Evolutionary conservation across 139 green algal genomes (phyloP).

Genomic region (Mychonastes homosphaera): DNA sequence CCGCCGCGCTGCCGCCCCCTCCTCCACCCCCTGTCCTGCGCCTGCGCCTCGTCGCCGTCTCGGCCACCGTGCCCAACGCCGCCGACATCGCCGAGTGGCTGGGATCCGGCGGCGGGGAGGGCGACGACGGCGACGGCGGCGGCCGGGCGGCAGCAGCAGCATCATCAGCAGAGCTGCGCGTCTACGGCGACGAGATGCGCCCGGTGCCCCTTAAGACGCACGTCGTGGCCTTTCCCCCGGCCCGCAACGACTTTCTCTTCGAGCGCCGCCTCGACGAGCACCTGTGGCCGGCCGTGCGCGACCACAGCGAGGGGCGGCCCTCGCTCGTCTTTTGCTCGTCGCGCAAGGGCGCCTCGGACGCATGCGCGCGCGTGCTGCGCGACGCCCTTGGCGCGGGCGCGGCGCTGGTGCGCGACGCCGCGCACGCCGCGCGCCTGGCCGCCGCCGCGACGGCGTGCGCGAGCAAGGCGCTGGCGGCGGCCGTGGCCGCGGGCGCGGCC

Average conservation of each 20-base stretch:
- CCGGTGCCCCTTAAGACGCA: slow-evolving; percentile 70
- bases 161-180: too few relatives aligned
- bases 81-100: slow-evolving; percentile 47
- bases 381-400: slow-evolving; percentile 12
- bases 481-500: slow-evolving; percentile 44
- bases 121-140: too few relatives aligned
- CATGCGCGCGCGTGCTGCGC: slow-evolving; percentile 45
- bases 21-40: too few relatives aligned
- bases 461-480: slow-evolving; percentile 34
- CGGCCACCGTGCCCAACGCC: slow-evolving; percentile 75
- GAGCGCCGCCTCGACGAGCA: slow-evolving; percentile 65
- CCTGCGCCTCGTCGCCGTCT: slow-evolving; percentile 74
- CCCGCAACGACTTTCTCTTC: slow-evolving; percentile 79
- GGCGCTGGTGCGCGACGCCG: slow-evolving; percentile 27
- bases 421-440: slow-evolving; percentile 35
- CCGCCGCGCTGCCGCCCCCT: too few relatives aligned
- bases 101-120: too few relatives aligned
- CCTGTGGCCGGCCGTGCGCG: slow-evolving; percentile 50
- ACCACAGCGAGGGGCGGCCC: slow-evolving; percentile 63
- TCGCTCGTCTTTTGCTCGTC: slow-evolving; percentile 89
- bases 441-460: slow-evolving; percentile 4
- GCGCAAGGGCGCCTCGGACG: slow-evolving; percentile 63
- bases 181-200: slow-evolving; percentile 76
- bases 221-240: slow-evolving; percentile 57
- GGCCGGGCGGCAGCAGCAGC: slow-evolving; percentile 16